Percentiles rank a stretch among this genome's conserved stretches.
Evolutionary conservation across 2,329 filamentous ascomycete genomes (phyloP).

Genomic region (Aureobasidium vineae): DNA sequence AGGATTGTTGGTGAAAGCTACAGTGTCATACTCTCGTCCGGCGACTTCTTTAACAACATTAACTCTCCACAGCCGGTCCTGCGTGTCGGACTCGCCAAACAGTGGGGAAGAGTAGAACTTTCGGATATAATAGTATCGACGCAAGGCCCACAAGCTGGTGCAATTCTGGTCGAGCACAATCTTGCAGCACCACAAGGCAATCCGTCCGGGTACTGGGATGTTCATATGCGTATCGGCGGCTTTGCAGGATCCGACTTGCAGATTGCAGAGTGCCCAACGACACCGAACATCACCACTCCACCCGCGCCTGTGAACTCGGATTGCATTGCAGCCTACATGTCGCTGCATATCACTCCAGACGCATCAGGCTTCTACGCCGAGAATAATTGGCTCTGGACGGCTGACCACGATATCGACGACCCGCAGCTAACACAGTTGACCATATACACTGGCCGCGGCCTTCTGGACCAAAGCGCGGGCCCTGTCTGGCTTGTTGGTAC

Average conservation of each 20-base stretch:
- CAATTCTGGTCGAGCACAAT: slow-evolving; percentile 52
- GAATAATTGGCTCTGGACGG: slow-evolving; percentile 55
- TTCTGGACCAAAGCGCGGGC: slow-evolving; percentile 39
- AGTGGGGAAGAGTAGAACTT: slow-evolving; percentile 53
- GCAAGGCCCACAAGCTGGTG: slow-evolving; percentile 47
- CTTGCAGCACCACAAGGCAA: slow-evolving; percentile 49
- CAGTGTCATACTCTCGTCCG: slow-evolving; percentile 57
- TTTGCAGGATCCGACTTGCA: slow-evolving; percentile 36
- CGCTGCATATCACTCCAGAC: slow-evolving; percentile 51
- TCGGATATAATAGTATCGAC: slow-evolving; percentile 56
- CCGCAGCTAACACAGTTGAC: slow-evolving; percentile 41
- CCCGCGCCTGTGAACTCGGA: slow-evolving; percentile 38
- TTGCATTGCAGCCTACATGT: slow-evolving; percentile 40
- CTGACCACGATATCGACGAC: slow-evolving; percentile 55
- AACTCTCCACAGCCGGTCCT: slow-evolving; percentile 51
- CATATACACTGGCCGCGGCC: slow-evolving; percentile 50
- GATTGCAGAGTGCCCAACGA: slow-evolving; percentile 49
- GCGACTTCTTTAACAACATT: slow-evolving; percentile 49
- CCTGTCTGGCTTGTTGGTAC: slow-evolving; percentile 55
- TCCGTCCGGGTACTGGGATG: slow-evolving; percentile 48
- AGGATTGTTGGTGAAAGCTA: slow-evolving; percentile 62
- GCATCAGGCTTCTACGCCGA: slow-evolving; percentile 53
- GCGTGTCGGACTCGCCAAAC: slow-evolving; percentile 52
- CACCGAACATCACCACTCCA: slow-evolving; percentile 36
- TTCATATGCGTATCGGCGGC: slow-evolving; percentile 41